Evolutionary conservation across 1,139 yeast species (phyloP).

Genomic region (Sugiyamaella grinbergsii): DNA sequence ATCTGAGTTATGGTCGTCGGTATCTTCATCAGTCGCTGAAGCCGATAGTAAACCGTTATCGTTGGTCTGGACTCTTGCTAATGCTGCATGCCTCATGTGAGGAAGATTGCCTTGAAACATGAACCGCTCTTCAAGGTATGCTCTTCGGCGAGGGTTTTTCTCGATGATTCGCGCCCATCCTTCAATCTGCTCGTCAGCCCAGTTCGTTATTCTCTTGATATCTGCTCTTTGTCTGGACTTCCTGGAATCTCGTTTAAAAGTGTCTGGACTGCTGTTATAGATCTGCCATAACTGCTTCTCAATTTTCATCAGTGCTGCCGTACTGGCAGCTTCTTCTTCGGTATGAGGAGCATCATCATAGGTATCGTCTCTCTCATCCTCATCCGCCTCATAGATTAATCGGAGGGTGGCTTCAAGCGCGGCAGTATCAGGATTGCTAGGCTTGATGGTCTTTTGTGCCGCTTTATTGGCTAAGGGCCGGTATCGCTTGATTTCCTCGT

Average conservation of each 20-base stretch:
- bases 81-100: constrained; percentile 19
- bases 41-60: constrained; percentile 16
- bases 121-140: constrained; percentile 59
- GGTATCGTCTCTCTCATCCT: constrained; percentile 81
- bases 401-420: constrained; percentile 60
- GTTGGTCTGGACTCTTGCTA: constrained; percentile 8
- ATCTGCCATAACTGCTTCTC: constrained; percentile 62
- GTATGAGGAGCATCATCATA: constrained; percentile 56
- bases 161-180: constrained; percentile 86
- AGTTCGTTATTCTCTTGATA: constrained; percentile 55
- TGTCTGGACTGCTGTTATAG: constrained; percentile 54
- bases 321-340: constrained; percentile 32
- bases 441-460: neutral
- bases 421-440: constrained; percentile 47
- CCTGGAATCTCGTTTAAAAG: constrained; percentile 56
- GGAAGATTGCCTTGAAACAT: constrained; percentile 44
- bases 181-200: constrained; percentile 91
- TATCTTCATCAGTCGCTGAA: constrained; percentile 18
- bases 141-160: constrained; percentile 57
- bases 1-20: constrained; percentile 4
- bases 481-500: constrained; percentile 26
- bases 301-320: constrained; percentile 39
- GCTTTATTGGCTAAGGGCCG: constrained; percentile 17
- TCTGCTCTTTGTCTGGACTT: constrained; percentile 55
- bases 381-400: constrained; percentile 69